Percentiles rank a stretch among this genome's conserved stretches.
These are phyloP conservation scores for Neonectria neomacrospora DNA, from an alignment of 2,329 filamentous ascomycete species.

Conservation along the genomic window DNA sequence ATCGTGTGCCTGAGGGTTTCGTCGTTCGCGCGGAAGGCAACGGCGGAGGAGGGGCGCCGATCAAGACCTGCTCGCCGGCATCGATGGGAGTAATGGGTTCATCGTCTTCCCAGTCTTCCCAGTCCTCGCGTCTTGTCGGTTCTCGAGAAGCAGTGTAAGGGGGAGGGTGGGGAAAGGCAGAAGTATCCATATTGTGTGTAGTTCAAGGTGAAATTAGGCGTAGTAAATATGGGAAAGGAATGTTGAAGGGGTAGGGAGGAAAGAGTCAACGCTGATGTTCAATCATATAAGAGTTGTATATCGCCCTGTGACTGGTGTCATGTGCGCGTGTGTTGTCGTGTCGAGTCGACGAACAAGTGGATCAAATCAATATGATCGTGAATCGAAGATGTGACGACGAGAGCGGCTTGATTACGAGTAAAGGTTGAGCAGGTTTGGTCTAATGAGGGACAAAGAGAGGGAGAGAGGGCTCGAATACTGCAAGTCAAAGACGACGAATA, in stretches of 20 bases:
- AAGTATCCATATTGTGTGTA: conserved; percentile 31
- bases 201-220: conserved; percentile 22
- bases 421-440: conserved; percentile 16
- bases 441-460: conserved; percentile 31
- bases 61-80: conserved; percentile 50
- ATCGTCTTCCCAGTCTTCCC: conserved; percentile 67
- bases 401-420: conserved; percentile 15
- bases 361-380: conserved; percentile 17
- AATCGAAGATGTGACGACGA: conserved; percentile 10
- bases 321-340: conserved; percentile 23
- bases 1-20: conserved; percentile 37
- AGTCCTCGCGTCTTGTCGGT: conserved; percentile 53
- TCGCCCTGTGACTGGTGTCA: conserved; percentile 16
- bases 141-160: conserved; percentile 29
- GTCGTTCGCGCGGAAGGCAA: conserved; percentile 28
- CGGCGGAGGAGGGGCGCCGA: conserved; percentile 36
- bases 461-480: conserved; percentile 9
- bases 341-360: conserved; percentile 15
- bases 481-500: conserved; percentile 23
- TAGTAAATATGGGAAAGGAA: conserved; percentile 8
- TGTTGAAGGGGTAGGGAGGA: neutral
- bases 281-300: conserved; percentile 25
- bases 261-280: conserved; percentile 22
- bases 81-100: conserved; percentile 55
- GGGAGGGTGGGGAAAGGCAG: conserved; percentile 27